phyloP scores from a whole-genome alignment of 345 rosid genomes.

The Eucalyptus lansdowneana region DNA sequence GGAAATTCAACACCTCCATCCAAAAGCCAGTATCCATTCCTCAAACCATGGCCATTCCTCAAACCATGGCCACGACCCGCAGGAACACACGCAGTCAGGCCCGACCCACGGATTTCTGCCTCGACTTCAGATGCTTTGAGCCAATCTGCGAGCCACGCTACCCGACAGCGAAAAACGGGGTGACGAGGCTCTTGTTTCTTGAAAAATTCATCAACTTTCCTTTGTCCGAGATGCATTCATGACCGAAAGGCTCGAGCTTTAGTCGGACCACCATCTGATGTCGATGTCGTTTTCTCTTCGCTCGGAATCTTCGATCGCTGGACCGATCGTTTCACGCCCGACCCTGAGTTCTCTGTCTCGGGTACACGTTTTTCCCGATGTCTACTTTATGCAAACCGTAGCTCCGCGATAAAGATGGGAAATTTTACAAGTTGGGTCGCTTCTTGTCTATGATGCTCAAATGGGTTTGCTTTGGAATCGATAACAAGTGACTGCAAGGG shows the following conservation, averaged over 20 bases:
- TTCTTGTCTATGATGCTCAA: not conserved
- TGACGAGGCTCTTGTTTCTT: not conserved
- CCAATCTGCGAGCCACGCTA: not conserved
- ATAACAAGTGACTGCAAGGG: not conserved
- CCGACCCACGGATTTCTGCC: not conserved
- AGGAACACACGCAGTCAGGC: not conserved
- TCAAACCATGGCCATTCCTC: not conserved
- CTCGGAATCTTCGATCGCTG: not conserved
- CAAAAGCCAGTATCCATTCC: not conserved
- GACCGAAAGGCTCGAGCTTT: not conserved
- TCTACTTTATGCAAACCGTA: not conserved
- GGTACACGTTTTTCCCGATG: not conserved
- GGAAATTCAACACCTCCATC: not conserved
- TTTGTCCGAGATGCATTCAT: not conserved
- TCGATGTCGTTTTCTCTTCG: slow-evolving; percentile 6
- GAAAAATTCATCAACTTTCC: not conserved
- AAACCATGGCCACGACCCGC: not conserved
- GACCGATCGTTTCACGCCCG: not conserved
- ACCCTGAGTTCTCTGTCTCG: not conserved
- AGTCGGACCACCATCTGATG: slow-evolving; percentile 1
- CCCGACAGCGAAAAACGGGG: not conserved
- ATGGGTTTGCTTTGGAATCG: not conserved
- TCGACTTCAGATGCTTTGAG: not conserved
- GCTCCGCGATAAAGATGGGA: not conserved
- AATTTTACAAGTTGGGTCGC: not conserved